Conservation (phyloP, 2,329 filamentous ascomycete species). For the Cladophialophora carrionii region DNA sequence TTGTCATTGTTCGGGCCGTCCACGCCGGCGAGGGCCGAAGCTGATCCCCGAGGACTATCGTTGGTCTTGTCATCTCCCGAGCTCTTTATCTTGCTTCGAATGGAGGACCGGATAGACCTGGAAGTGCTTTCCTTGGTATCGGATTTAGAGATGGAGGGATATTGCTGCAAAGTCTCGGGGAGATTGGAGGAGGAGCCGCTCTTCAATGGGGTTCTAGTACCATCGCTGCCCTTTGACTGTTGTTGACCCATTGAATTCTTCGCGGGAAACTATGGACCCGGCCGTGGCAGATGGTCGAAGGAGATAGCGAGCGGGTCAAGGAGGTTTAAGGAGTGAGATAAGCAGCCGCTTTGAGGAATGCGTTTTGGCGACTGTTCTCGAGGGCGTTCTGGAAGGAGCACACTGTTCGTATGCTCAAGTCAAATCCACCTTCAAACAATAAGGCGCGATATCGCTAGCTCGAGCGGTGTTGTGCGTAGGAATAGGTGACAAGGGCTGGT, state of each 20-base stretch:
- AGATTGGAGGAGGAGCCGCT: constrained; percentile 45
- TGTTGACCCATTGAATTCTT: constrained; percentile 54
- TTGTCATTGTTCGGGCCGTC: constrained; percentile 63
- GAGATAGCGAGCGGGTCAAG: constrained; percentile 37
- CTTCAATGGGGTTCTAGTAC: constrained; percentile 53
- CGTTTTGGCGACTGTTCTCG: constrained; percentile 39
- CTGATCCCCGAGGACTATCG: constrained; percentile 81
- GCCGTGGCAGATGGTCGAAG: constrained; percentile 19
- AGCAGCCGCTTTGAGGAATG: constrained; percentile 42
- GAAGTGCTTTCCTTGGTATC: constrained; percentile 86
- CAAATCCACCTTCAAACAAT: constrained; percentile 14
- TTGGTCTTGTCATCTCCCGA: constrained; percentile 59
- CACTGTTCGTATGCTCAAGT: constrained; percentile 33
- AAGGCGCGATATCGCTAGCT: constrained; percentile 15
- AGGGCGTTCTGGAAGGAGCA: constrained; percentile 30
- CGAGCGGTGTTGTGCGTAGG: constrained; percentile 11
- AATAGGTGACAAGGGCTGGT: constrained; percentile 20
- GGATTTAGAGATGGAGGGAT: constrained; percentile 87
- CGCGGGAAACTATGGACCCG: constrained; percentile 10
- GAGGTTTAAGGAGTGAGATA: constrained; percentile 43
- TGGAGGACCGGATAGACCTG: constrained; percentile 76
- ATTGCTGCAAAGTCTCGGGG: constrained; percentile 72
- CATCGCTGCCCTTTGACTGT: constrained; percentile 58
- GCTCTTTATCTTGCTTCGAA: constrained; percentile 77
- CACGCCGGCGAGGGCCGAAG: constrained; percentile 63